These are phyloP conservation scores for Saccharomyces hybrid DNA, from an alignment of 1,139 yeast species.

Conservation along the genomic window DNA sequence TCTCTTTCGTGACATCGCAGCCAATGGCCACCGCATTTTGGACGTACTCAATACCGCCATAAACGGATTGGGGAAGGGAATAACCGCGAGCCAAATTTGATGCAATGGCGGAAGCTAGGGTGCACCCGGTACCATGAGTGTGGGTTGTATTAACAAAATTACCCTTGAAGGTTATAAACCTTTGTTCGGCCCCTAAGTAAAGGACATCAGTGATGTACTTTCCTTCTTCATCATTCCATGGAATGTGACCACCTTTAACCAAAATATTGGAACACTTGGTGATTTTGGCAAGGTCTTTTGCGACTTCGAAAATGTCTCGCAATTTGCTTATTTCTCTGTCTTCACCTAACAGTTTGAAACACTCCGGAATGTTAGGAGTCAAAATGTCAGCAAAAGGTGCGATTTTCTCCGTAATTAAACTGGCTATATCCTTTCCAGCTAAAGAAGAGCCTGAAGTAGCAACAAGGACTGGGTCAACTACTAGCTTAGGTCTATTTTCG, in stretches of 20 bases:
- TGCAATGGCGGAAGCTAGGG: conserved; percentile 74
- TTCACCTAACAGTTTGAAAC: conserved; percentile 32
- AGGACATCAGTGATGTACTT: conserved; percentile 50
- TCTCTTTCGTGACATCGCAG: conserved; percentile 18
- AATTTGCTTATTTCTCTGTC: conserved; percentile 22
- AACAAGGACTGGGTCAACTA: conserved; percentile 79
- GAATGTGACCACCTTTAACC: conserved; percentile 77
- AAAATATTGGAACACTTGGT: conserved; percentile 49
- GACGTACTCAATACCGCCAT: conserved; percentile 53
- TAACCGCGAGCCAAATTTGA: conserved; percentile 58
- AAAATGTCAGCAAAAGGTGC: conserved; percentile 49
- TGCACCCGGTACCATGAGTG: conserved; percentile 91
- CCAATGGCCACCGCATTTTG: conserved; percentile 61
- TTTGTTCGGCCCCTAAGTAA: conserved; percentile 39
- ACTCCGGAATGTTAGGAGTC: conserved; percentile 78
- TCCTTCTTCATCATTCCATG: conserved; percentile 37
- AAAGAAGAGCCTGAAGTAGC: conserved; percentile 67
- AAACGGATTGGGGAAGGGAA: conserved; percentile 42
- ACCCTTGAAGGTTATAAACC: conserved; percentile 43
- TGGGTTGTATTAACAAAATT: conserved; percentile 42
- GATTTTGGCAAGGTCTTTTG: conserved; percentile 35
- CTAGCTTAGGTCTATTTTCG: conserved; percentile 34
- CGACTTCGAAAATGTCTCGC: conserved; percentile 38
- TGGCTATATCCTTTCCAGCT: conserved; percentile 40
- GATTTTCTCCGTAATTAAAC: conserved; percentile 38